Evolutionary conservation across 352 stramenopile species (phyloP).

Genomic region (Globisporangium okanoganense): DNA sequence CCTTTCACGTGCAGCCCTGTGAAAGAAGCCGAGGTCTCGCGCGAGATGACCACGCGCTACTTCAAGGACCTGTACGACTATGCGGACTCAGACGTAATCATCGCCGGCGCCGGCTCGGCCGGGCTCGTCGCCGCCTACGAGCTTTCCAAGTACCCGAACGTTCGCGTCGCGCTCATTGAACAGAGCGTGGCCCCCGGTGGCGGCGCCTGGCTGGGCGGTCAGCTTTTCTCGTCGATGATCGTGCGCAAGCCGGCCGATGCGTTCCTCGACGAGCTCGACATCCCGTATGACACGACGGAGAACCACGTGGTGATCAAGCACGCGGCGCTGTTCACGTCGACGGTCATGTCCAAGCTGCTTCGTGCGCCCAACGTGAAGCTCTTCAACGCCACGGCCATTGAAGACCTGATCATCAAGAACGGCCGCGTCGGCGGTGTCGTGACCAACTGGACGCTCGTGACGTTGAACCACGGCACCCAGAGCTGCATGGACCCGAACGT

Average conservation of each 20-base stretch:
- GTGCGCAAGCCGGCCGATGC: conserved; percentile 58
- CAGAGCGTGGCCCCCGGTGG: conserved; percentile 53
- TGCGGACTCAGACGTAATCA: conserved; percentile 65
- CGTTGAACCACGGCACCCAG: conserved; percentile 64
- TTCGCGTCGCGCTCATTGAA: conserved; percentile 60
- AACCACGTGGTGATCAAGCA: conserved; percentile 70
- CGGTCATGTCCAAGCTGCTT: conserved; percentile 58
- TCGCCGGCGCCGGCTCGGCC: conserved; percentile 53
- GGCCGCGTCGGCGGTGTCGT: conserved; percentile 56
- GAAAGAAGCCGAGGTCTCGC: conserved; percentile 60
- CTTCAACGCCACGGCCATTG: conserved; percentile 68
- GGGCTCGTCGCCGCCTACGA: conserved; percentile 58
- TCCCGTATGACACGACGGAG: conserved; percentile 60
- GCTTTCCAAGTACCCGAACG: conserved; percentile 53
- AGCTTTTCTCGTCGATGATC: conserved; percentile 69
- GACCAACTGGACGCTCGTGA: conserved; percentile 69
- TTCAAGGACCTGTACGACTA: conserved; percentile 78
- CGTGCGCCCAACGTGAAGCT: conserved; percentile 61
- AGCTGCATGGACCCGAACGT: conserved; percentile 75
- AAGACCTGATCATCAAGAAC: conserved; percentile 65
- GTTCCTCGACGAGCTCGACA: conserved; percentile 65
- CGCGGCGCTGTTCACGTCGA: conserved; percentile 60
- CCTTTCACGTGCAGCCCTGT: conserved; percentile 27
- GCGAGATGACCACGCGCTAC: conserved; percentile 69
- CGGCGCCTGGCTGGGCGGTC: conserved; percentile 54